Conservation (phyloP, 805 yeast species). For the Metschnikowia peoriensis region DNA sequence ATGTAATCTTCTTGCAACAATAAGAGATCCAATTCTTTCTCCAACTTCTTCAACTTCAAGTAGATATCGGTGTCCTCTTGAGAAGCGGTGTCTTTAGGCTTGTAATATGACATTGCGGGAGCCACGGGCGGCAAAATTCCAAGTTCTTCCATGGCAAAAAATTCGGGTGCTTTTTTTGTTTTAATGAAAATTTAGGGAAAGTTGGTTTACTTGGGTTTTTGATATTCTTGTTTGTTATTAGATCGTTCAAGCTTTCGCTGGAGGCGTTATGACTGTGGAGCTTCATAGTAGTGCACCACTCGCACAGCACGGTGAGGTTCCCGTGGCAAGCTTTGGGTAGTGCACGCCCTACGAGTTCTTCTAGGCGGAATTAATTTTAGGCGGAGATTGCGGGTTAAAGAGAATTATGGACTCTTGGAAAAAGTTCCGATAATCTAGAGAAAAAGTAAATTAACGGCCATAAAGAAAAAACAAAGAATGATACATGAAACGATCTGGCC, state of each 20-base stretch:
- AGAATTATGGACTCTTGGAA: too few species aligned
- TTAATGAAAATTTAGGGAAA: too few species aligned
- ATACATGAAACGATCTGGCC: too few species aligned
- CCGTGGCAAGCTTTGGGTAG: slow-evolving; percentile 1
- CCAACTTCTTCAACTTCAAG: slow-evolving; percentile 79
- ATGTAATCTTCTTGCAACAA: slow-evolving; percentile 92
- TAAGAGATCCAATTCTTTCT: slow-evolving; percentile 84
- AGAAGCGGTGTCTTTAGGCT: slow-evolving; percentile 9
- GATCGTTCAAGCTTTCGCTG: background rate
- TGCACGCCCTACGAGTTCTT: background rate
- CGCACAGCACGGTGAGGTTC: background rate
- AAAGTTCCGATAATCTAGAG: too few species aligned
- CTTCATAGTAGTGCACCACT: background rate
- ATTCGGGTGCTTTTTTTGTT: background rate
- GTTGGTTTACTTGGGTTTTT: background rate
- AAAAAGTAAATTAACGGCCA: too few species aligned
- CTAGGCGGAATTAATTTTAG: too few species aligned
- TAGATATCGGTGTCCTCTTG: slow-evolving; percentile 65
- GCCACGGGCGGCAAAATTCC: slow-evolving; percentile 26
- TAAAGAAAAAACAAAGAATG: too few species aligned
- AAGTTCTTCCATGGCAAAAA: slow-evolving; percentile 33
- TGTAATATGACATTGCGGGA: slow-evolving; percentile 13
- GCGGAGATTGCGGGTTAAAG: too few species aligned
- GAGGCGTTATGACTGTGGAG: slow-evolving; percentile 1
- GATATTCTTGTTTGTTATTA: background rate